phyloP scores from a whole-genome alignment of 2,329 filamentous ascomycete genomes.

The Sporothrix luriei region DNA sequence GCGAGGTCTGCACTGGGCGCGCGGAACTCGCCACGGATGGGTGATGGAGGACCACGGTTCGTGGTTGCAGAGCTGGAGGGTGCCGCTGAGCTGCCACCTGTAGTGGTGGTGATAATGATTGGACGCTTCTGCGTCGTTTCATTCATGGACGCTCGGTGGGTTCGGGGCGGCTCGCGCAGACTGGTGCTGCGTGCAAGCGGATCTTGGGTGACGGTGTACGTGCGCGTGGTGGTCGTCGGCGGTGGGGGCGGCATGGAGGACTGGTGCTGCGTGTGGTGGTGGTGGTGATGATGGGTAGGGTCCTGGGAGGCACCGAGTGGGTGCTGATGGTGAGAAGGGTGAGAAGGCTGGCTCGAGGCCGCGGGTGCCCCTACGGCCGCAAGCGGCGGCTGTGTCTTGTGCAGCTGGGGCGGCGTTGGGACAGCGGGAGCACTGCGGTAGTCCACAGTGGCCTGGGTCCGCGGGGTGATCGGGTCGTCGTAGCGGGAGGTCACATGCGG shows the following conservation, averaged over 20 bases:
- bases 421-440: constrained; percentile 33
- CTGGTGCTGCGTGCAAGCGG: constrained; percentile 52
- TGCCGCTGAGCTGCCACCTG: constrained; percentile 41
- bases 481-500: constrained; percentile 26
- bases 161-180: constrained; percentile 53
- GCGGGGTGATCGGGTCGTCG: constrained; percentile 34
- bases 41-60: constrained; percentile 36
- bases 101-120: constrained; percentile 61
- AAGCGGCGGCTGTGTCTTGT: constrained; percentile 26
- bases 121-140: constrained; percentile 56
- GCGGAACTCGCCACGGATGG: constrained; percentile 47
- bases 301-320: constrained; percentile 23
- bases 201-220: constrained; percentile 61
- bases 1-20: constrained; percentile 51
- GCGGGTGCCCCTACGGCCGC: constrained; percentile 14
- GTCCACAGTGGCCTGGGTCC: constrained; percentile 29
- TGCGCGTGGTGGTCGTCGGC: constrained; percentile 48
- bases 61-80: constrained; percentile 9
- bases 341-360: constrained; percentile 13
- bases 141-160: constrained; percentile 55
- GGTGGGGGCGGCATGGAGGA: constrained; percentile 40
- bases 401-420: constrained; percentile 35
- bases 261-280: constrained; percentile 32
- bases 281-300: constrained; percentile 16
- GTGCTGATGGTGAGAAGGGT: constrained; percentile 21